Conservation (phyloP, 306 rosid species). For the Arachis hypogaea region DNA sequence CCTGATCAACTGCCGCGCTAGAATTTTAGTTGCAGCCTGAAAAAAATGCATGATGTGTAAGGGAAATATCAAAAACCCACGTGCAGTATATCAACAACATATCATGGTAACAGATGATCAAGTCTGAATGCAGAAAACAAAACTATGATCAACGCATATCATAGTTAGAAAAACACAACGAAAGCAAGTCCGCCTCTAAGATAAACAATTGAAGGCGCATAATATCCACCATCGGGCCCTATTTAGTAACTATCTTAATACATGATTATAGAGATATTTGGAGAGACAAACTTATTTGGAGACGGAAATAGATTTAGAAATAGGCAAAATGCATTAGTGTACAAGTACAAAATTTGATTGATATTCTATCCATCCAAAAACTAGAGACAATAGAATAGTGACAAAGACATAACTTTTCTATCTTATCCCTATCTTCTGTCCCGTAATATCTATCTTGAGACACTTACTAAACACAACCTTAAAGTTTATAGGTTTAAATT, state of each 20-base stretch:
- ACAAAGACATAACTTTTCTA: no score
- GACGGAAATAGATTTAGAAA: no score
- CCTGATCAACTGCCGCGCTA: slow-evolving; percentile 93
- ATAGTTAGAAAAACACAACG: neutral
- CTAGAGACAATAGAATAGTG: no score
- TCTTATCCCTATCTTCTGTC: no score
- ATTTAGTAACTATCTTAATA: no score
- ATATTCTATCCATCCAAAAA: no score
- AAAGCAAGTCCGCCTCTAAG: neutral
- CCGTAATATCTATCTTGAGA: no score
- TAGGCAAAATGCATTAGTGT: no score
- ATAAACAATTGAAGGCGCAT: neutral
- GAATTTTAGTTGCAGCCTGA: slow-evolving; percentile 87
- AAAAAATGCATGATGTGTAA: slow-evolving; percentile 35
- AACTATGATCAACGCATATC: slow-evolving; percentile 31
- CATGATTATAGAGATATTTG: no score
- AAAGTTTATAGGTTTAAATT: neutral
- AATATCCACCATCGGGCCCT: no score
- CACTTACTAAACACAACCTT: neutral
- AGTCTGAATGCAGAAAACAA: slow-evolving; percentile 23
- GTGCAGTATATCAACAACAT: neutral
- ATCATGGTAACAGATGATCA: neutral
- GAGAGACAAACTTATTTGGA: no score
- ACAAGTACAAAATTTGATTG: no score
- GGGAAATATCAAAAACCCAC: slow-evolving; percentile 2